Evolutionary conservation across 2,329 filamentous ascomycete genomes (phyloP), one percentile per base, ranked within the genome.

Genomic region (Fusarium citri): DNA sequence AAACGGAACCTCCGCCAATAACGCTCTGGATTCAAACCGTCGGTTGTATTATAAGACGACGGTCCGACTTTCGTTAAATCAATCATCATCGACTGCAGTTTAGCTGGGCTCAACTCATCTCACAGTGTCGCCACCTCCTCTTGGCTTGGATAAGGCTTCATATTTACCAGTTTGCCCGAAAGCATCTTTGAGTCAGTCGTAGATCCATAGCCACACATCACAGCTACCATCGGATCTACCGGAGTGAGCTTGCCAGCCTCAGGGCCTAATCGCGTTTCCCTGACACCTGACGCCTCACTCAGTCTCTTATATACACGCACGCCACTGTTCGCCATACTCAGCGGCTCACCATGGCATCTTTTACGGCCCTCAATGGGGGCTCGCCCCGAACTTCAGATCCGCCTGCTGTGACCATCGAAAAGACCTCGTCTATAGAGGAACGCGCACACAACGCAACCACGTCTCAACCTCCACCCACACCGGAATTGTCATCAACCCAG

Each of bases 301-400:
- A 28, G 45, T 40, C 56, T 23, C 31, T 51, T 37, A 22, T 50
- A 26, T 62, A 11, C 34, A 37, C 42, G 28, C 40, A 59, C 26
- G 48, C 22, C 60, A 30, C 28, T 30, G 25, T 34, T 55, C 55
- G 48, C 50, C 45, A 22, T 30, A n/a, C 23, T n/a, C 42, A 40
- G 40, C 47, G 41, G 31, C 51, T 23, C 54, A 69, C 72, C 71
- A 87, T 87, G 85, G 81, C 85, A 41, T 77, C 82, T n/a, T 86
- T 86, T 64, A 85, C 81, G 30, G 83, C 84, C 69, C 81, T 87
- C n/a, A 86, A 86, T 66, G 83, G 84, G 69, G 81, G 78, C 72
- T 85, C 83, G 64, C 84, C 83, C 47, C 85, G 82, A 70, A 75
- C 77, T 26, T 73, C 79, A 45, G 83, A 83, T 61, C 74, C 76